A percentile compares a stretch with the other conserved stretches of the same genome.
Evolutionary conservation across 2,329 filamentous ascomycete genomes (phyloP).

Genomic region (Colletotrichum salicis): DNA sequence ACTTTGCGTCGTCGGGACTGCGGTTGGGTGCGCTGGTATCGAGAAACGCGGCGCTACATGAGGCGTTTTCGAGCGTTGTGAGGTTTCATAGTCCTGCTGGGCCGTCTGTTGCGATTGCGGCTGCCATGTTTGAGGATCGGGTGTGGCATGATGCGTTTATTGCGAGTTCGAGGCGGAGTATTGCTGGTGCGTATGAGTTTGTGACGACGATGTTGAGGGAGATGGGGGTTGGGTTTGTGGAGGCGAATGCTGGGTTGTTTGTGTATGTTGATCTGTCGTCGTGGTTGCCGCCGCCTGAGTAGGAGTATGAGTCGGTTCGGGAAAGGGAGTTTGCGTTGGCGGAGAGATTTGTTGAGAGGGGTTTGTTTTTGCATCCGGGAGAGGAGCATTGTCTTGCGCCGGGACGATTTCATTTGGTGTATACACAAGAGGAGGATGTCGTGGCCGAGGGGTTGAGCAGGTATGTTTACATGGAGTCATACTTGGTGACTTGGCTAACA

Average conservation of each 20-base stretch:
- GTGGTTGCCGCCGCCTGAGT: slow-evolving; percentile 46
- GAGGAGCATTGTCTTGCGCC: slow-evolving; percentile 56
- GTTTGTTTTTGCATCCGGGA: slow-evolving; percentile 61
- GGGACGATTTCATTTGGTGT: slow-evolving; percentile 67
- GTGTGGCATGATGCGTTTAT: slow-evolving; percentile 58
- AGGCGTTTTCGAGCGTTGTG: slow-evolving; percentile 50
- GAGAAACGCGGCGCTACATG: slow-evolving; percentile 44
- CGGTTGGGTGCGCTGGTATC: slow-evolving; percentile 61
- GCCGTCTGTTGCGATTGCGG: slow-evolving; percentile 52
- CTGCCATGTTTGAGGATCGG: slow-evolving; percentile 58
- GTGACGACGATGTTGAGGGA: slow-evolving; percentile 49
- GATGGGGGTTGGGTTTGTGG: slow-evolving; percentile 56
- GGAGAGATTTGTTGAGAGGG: slow-evolving; percentile 54
- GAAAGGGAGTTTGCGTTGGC: slow-evolving; percentile 57
- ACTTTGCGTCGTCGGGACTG: slow-evolving; percentile 65
- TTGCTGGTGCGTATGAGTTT: slow-evolving; percentile 53
- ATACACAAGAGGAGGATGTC: slow-evolving; percentile 50
- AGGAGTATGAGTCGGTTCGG: slow-evolving; percentile 41
- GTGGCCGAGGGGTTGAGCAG: slow-evolving; percentile 51
- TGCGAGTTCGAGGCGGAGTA: slow-evolving; percentile 47
- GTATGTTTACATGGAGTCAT: slow-evolving; percentile 36
- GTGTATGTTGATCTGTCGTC: slow-evolving; percentile 63
- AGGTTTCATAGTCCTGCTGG: slow-evolving; percentile 61
- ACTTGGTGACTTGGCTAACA: background rate
- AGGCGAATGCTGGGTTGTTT: slow-evolving; percentile 68